Evolutionary conservation across 495 filamentous ascomycete genomes (phyloP), one percentile per base, ranked within the genome.

Genomic region (Lindgomyces ingoldianus): DNA sequence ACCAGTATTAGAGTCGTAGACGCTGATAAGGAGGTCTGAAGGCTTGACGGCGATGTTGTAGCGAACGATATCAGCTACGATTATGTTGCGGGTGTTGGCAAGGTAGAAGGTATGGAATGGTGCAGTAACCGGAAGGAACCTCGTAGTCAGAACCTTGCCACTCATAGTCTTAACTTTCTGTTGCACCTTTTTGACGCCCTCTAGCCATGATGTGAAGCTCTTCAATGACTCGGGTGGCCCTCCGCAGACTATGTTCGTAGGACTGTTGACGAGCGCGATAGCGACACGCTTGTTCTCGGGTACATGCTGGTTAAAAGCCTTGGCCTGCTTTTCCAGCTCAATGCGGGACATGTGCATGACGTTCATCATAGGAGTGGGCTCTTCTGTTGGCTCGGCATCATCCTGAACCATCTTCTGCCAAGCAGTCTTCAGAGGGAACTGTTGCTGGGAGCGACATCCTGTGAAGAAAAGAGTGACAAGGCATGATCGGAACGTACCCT

Each of bases 31-130:
- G 1, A 77, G 69, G 18, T 73, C 46, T 2, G 62, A 36, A 14
- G 59, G 59, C 19, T 52, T 62, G 24, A 78, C 57, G 1, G 44
- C 30, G 44, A 51, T 45, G 14, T 62, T 58, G 12, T 56, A 12
- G 26, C 74, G 70, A 16, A 61, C 63, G n/a, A 51, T 54, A 14
- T 70, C 68, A 0, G 74, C 16, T 11, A 45, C 33, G 0, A 57
- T 39, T 0, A 63, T 68, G 14, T 48, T 42, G 18, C 42, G 33
- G 11, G 71, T 73, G 4, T 46, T 29, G 11, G 33, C 41, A 4
- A 78, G 73, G 44, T 76, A 74, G 14, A 60, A 62, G 1, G 72
- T 75, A 53, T 78, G 76, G 47, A 78, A 78, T 3, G 76, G 70
- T 9, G 72, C 70, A 36, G 61, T 75, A 33, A 76, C 71, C 0